Base-by-base conservation (phyloP, 108 stramenopile species). In the Fragilariopsis cylindrus region DNA sequence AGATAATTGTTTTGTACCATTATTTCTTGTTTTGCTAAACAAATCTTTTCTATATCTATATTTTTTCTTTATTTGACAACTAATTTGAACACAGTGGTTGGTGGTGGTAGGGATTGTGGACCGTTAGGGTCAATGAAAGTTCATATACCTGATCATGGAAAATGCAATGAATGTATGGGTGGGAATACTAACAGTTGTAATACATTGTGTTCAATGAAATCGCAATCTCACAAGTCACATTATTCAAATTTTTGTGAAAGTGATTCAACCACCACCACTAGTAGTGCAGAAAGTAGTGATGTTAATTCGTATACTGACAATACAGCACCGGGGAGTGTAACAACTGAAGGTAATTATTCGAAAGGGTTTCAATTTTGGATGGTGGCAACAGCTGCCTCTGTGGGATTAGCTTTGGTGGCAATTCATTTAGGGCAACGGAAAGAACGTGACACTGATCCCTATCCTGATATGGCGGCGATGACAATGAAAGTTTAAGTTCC, bases 321-420 rank as follows among this genome's bases (percentile, higher is more conserved):
- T 13, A 16, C 49, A 3, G 41, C 67, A 7, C 67, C 67, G 45
- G 48, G 48, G 12, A 30, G 8, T 39, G 8, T 68, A 0, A 5
- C 9, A 44, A 21, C 13, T n/a, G 48, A 21, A 13, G 67, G 46
- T 7, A 8, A 9, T 5, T 21, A 19, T 48, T n/a, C 69, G 4
- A 15, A 7, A 13, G 76, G 60, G n/a, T 70, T 70, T 62, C 60
- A 76, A 63, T 48, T 53, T 7, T 76, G 76, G 76, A 76, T 76
- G 76, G 57, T 70, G 49, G 56, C 69, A 15, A 63, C 53, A 7
- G 76, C 69, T 7, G 69, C 56, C 13, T 54, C 57, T 53, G 62
- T 76, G 21, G 7, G 50, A 15, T 62, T 69, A 11, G 69, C 76
- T 1, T 9, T 70, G 52, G 57, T 70, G n/a, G 76, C 76, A 40